Percentiles rank a stretch among this genome's conserved stretches.
Conservation (phyloP, 805 yeast genomes). For the Yarrowia sp. region DNA sequence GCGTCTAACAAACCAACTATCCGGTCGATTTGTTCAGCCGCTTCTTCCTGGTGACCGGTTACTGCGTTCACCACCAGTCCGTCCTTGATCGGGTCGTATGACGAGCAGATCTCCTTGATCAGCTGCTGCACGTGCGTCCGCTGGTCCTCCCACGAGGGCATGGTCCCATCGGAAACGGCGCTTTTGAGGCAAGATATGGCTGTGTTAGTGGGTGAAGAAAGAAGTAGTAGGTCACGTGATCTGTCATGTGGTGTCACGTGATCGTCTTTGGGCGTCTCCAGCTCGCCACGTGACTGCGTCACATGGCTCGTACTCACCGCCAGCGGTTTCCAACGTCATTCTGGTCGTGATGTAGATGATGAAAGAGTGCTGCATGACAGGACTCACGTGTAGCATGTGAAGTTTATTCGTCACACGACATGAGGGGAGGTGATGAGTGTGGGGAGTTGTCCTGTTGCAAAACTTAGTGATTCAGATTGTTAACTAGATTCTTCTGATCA, state of each 20-base stretch:
- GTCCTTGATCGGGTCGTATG: slow-evolving; percentile 30
- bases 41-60: slow-evolving; percentile 18
- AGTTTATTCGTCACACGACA: slow-evolving; percentile 18
- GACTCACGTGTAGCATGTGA: slow-evolving; percentile 11
- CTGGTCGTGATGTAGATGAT: slow-evolving; percentile 17
- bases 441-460: no score
- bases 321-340: slow-evolving; percentile 16
- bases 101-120: slow-evolving; percentile 17
- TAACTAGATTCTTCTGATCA: no score
- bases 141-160: slow-evolving; percentile 12
- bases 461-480: no score
- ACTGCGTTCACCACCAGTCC: slow-evolving; percentile 17
- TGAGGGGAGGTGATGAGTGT: background rate
- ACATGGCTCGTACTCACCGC: background rate
- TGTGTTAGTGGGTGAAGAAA: slow-evolving; percentile 4
- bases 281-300: background rate
- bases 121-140: slow-evolving; percentile 22
- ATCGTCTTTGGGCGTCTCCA: background rate
- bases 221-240: no score
- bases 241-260: background rate
- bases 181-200: slow-evolving; percentile 17
- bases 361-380: slow-evolving; percentile 21
- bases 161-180: slow-evolving; percentile 2
- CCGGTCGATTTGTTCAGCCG: slow-evolving; percentile 2
- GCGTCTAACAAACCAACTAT: slow-evolving; percentile 22